Percentiles rank a stretch among this genome's conserved stretches.
phyloP scores from a whole-genome alignment of 2,329 filamentous ascomycete species.

The Eurotiales sp. region DNA sequence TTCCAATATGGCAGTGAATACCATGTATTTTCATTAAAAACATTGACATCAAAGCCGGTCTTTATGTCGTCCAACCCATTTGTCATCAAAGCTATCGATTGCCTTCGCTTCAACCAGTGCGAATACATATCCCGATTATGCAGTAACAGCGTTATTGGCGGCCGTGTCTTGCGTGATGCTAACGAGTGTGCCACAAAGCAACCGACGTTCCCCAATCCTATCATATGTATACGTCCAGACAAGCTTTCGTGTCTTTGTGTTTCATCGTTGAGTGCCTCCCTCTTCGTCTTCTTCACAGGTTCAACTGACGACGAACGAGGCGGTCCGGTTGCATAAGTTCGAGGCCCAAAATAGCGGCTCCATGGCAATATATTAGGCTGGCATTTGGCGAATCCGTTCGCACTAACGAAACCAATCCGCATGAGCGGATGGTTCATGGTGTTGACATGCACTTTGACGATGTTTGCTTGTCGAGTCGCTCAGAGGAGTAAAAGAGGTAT shows the following conservation, averaged over 20 bases:
- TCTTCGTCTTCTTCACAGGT: not conserved
- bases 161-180: conserved; percentile 56
- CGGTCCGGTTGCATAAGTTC: not conserved
- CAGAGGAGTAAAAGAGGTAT: not conserved
- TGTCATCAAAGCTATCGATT: conserved; percentile 32
- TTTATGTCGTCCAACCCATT: conserved; percentile 41
- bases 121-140: conserved; percentile 49
- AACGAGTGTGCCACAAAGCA: conserved; percentile 73
- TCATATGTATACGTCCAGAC: conserved; percentile 63
- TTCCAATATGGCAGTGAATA: conserved; percentile 26
- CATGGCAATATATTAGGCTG: conserved; percentile 9
- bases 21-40: conserved; percentile 33
- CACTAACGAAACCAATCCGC: conserved; percentile 13
- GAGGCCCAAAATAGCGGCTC: conserved; percentile 1
- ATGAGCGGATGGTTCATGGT: conserved; percentile 15
- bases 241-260: conserved; percentile 18
- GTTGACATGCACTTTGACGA: conserved; percentile 15
- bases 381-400: conserved; percentile 10
- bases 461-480: not conserved
- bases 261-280: not conserved
- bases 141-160: conserved; percentile 77
- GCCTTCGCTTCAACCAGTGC: conserved; percentile 29
- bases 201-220: conserved; percentile 79
- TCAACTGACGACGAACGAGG: not conserved
- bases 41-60: conserved; percentile 43